Evolutionary conservation across 305 asterid species (phyloP).

Genomic region (Solanum hybrid): DNA sequence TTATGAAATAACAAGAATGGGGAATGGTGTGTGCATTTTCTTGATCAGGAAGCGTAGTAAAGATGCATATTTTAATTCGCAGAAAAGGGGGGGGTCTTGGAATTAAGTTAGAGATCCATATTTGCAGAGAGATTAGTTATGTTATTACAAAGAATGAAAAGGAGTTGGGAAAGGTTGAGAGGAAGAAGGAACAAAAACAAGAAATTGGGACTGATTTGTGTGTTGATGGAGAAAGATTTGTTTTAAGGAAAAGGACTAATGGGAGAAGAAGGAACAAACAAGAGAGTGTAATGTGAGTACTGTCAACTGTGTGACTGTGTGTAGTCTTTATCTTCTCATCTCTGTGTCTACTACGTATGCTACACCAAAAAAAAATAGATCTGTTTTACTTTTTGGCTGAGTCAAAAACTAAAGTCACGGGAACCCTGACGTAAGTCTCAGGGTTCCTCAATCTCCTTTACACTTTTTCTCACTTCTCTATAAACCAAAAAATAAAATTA

Average conservation of each 20-base stretch:
- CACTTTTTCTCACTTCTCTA: background rate
- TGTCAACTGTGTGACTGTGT: background rate
- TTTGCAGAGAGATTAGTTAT: background rate
- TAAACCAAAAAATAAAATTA: too few relatives aligned
- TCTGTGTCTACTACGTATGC: background rate
- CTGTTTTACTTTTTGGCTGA: background rate
- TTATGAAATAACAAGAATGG: background rate
- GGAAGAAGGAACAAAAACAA: background rate
- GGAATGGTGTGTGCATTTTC: background rate
- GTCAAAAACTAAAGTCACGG: constrained; percentile 6
- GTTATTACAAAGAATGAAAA: background rate
- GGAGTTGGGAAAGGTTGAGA: background rate
- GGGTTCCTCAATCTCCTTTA: background rate
- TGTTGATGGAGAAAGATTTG: background rate
- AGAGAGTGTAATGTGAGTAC: background rate
- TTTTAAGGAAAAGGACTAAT: constrained; percentile 24
- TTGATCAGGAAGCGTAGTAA: background rate
- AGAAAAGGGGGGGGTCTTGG: background rate
- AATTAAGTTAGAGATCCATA: background rate
- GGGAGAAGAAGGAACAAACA: constrained; percentile 18
- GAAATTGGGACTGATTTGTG: background rate
- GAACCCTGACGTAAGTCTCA: background rate
- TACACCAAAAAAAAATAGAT: background rate
- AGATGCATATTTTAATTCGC: background rate
- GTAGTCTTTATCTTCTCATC: background rate